Conservation (phyloP, 345 rosid species). For the Salix udensis region DNA sequence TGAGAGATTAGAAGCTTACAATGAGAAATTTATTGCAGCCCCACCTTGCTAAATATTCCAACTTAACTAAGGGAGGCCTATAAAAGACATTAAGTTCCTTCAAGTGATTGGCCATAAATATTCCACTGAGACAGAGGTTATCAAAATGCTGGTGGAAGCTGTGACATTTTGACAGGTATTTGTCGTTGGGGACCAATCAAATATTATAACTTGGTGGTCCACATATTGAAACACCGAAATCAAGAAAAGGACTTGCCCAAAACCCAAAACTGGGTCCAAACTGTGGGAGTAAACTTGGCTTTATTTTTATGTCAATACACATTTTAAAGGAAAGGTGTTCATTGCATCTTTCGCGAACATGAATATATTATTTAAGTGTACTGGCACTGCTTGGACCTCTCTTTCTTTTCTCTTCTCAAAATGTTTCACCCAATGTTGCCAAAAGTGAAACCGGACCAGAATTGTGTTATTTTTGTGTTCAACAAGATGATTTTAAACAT, state of each 20-base stretch:
- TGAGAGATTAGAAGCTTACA: conserved; percentile 10
- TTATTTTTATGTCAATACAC: conserved; percentile 29
- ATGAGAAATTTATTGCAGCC: conserved; percentile 24
- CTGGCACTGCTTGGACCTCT: neutral
- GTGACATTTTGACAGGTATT: conserved; percentile 50
- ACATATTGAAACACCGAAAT: conserved; percentile 19
- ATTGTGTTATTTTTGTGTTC: neutral
- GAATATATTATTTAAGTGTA: neutral
- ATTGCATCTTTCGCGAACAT: neutral
- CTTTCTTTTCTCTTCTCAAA: neutral
- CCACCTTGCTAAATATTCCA: conserved; percentile 35
- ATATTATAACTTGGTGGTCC: conserved; percentile 35
- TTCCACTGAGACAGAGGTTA: conserved; percentile 52
- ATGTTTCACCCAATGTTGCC: neutral
- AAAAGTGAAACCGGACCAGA: neutral
- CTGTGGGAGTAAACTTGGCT: conserved; percentile 16
- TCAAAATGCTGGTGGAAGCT: conserved; percentile 55
- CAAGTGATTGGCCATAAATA: conserved; percentile 51
- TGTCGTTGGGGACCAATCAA: conserved; percentile 52
- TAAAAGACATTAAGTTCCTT: conserved; percentile 29
- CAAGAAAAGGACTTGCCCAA: conserved; percentile 21
- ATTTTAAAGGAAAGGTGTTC: conserved; percentile 11
- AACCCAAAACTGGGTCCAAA: conserved; percentile 24
- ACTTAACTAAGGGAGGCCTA: conserved; percentile 21
- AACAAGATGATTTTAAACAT: neutral